These are phyloP conservation scores for Gyrodon lividus DNA, from an alignment of 768 basidiomycete genomes.

Conservation along the genomic window DNA sequence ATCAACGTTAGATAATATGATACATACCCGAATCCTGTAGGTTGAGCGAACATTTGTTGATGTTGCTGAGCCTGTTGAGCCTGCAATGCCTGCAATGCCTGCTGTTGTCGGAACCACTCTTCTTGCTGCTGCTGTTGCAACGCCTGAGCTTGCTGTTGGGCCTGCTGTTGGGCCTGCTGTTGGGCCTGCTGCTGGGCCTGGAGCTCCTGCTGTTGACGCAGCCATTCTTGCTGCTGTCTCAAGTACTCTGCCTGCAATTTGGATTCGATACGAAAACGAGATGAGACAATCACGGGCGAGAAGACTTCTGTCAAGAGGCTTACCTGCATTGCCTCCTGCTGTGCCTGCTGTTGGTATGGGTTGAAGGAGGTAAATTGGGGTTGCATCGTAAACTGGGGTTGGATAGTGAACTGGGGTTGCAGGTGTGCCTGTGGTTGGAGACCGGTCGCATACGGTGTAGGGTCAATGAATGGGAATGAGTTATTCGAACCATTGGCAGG, in stretches of 20 bases:
- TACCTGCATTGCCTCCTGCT: conserved; percentile 82
- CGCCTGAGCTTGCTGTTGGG: conserved; percentile 42
- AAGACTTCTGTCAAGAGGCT: background rate
- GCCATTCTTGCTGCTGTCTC: conserved; percentile 64
- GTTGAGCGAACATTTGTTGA: conserved; percentile 53
- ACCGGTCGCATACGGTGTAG: conserved; percentile 56
- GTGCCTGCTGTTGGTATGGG: conserved; percentile 88
- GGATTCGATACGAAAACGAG: too few relatives aligned
- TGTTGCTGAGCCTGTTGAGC: conserved; percentile 38
- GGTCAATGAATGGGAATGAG: conserved; percentile 62
- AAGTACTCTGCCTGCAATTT: conserved; percentile 39
- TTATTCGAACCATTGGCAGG: conserved; percentile 40
- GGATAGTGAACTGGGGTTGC: conserved; percentile 77
- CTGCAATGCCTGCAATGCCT: conserved; percentile 45
- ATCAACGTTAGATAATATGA: background rate
- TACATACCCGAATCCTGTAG: conserved; percentile 75
- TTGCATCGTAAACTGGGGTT: conserved; percentile 72
- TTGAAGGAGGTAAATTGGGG: conserved; percentile 94
- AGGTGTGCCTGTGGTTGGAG: conserved; percentile 45
- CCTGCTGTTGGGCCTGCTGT: conserved; percentile 52
- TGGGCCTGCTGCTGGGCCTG: conserved; percentile 52
- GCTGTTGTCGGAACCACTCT: conserved; percentile 64
- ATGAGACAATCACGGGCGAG: background rate
- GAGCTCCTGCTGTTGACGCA: conserved; percentile 61
- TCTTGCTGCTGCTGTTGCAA: conserved; percentile 46